Evolutionary conservation across 2,329 filamentous ascomycete genomes (phyloP).

Genomic region (Onygenales sp.): DNA sequence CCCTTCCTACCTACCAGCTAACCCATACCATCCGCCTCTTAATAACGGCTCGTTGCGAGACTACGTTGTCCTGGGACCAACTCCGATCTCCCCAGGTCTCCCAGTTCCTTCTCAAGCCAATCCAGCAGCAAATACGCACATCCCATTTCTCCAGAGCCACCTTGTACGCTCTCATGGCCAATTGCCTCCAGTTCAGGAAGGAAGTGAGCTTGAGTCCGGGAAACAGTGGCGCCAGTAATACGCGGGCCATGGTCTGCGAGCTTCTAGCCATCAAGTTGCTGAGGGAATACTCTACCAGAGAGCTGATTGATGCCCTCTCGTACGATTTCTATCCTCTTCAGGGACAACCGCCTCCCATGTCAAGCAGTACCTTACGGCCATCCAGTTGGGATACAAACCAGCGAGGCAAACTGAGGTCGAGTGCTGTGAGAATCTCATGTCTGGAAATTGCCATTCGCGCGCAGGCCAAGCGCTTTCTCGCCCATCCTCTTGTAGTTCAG

Average conservation of each 20-base stretch:
- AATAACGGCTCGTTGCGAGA: slow-evolving; percentile 78
- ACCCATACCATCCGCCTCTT: slow-evolving; percentile 84
- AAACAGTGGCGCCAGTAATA: slow-evolving; percentile 73
- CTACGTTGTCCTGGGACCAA: slow-evolving; percentile 88
- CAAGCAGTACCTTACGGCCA: slow-evolving; percentile 25
- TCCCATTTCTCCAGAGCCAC: slow-evolving; percentile 80
- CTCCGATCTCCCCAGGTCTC: slow-evolving; percentile 91
- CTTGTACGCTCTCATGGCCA: slow-evolving; percentile 82
- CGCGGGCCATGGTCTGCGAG: slow-evolving; percentile 81
- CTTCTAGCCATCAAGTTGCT: slow-evolving; percentile 80
- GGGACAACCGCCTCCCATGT: slow-evolving; percentile 51
- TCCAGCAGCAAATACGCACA: slow-evolving; percentile 77
- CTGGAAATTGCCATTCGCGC: slow-evolving; percentile 89
- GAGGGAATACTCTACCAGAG: slow-evolving; percentile 79
- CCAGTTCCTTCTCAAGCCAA: slow-evolving; percentile 90
- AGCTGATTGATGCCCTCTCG: slow-evolving; percentile 86
- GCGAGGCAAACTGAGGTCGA: slow-evolving; percentile 40
- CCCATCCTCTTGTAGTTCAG: slow-evolving; percentile 84
- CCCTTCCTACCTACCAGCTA: slow-evolving; percentile 78
- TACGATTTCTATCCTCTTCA: slow-evolving; percentile 94
- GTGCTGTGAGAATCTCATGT: slow-evolving; percentile 71
- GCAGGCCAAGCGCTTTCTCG: slow-evolving; percentile 83
- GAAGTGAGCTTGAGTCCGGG: slow-evolving; percentile 74
- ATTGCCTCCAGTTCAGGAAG: slow-evolving; percentile 86
- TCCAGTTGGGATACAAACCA: slow-evolving; percentile 24